These are phyloP conservation scores for Protomyces inundatus DNA, from an alignment of 1,139 yeast species.

Conservation along the genomic window DNA sequence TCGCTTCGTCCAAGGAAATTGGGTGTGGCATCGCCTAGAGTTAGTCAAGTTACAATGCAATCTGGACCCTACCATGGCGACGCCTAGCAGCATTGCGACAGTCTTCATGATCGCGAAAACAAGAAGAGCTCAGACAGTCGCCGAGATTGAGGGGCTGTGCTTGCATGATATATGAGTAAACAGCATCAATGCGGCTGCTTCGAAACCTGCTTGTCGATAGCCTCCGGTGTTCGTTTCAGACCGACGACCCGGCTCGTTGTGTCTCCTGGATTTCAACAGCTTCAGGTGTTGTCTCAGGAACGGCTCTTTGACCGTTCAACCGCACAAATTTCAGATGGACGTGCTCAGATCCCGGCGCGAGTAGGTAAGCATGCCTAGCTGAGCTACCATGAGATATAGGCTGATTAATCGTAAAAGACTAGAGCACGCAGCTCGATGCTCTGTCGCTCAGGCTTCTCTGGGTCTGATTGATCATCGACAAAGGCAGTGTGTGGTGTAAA, in stretches of 20 bases:
- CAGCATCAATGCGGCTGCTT: background rate
- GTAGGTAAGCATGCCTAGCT: background rate
- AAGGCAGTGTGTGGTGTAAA: conserved; percentile 35
- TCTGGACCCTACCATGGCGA: background rate
- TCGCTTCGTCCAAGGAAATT: background rate
- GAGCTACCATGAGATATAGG: background rate
- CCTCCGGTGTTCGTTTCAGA: no score
- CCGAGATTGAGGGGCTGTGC: background rate
- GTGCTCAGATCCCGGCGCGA: background rate
- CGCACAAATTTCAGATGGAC: background rate
- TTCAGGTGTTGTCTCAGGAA: background rate
- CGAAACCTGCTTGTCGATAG: no score
- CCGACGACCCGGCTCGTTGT: no score
- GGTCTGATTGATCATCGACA: conserved; percentile 32
- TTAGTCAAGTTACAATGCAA: background rate
- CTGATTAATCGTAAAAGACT: conserved; percentile 30
- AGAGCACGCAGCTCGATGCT: conserved; percentile 36
- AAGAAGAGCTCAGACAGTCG: background rate
- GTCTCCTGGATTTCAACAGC: no score
- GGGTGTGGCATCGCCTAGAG: background rate
- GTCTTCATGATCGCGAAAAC: background rate
- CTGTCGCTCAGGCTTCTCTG: conserved; percentile 32
- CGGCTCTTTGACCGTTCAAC: background rate
- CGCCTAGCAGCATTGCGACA: background rate
- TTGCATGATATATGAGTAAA: background rate